These are phyloP conservation scores for Paracamarosporium sp. DNA, from an alignment of 2,329 filamentous ascomycete species.

Conservation along the genomic window DNA sequence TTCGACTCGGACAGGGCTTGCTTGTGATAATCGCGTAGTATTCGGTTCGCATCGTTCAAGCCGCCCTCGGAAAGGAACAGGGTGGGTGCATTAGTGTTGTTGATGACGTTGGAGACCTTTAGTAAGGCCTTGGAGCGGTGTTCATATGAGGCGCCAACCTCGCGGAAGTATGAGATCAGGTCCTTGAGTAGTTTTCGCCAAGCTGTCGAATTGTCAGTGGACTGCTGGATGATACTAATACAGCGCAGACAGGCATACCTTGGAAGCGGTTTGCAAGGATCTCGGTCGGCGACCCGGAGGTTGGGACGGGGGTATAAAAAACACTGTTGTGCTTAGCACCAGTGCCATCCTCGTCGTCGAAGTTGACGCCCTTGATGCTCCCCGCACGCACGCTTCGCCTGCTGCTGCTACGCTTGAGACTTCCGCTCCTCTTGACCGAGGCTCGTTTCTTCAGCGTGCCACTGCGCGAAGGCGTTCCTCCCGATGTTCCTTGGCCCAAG, in stretches of 20 bases:
- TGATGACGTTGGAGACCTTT: conserved; percentile 83
- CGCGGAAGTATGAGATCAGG: conserved; percentile 90
- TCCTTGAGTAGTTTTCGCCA: conserved; percentile 97
- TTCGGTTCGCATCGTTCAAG: conserved; percentile 84
- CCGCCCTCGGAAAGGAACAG: conserved; percentile 81
- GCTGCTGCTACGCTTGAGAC: conserved; percentile 80
- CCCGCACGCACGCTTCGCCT: conserved; percentile 82
- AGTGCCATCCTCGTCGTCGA: conserved; percentile 74
- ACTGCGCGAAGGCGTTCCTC: conserved; percentile 61
- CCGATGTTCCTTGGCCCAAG: conserved; percentile 52
- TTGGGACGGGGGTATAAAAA: conserved; percentile 90
- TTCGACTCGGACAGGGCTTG: conserved; percentile 79
- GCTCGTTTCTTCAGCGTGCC: conserved; percentile 90
- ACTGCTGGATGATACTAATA: neutral
- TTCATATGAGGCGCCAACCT: conserved; percentile 90
- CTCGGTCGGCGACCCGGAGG: conserved; percentile 85
- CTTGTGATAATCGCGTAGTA: conserved; percentile 83
- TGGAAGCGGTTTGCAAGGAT: conserved; percentile 87
- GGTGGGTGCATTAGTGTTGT: conserved; percentile 76
- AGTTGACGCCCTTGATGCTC: conserved; percentile 80
- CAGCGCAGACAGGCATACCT: conserved; percentile 59
- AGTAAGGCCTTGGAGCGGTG: conserved; percentile 79
- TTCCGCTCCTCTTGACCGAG: conserved; percentile 75
- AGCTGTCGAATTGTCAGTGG: conserved; percentile 60
- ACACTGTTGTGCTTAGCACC: conserved; percentile 72